These are phyloP conservation scores for Suhomyces bolitotheri DNA, from an alignment of 1,139 yeast genomes.

Conservation along the genomic window DNA sequence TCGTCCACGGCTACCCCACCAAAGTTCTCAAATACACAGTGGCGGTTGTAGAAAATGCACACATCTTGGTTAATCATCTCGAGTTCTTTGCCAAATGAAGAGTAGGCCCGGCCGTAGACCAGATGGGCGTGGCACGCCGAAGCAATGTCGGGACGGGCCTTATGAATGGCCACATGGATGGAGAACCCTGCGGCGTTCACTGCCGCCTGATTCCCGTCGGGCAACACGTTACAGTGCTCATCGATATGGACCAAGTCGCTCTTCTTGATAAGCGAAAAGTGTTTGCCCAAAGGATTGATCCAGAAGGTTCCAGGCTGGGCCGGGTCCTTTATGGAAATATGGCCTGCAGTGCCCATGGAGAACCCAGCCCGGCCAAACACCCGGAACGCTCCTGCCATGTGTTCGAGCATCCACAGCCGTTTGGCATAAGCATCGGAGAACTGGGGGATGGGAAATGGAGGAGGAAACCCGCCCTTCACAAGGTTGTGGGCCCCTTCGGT, in stretches of 20 bases:
- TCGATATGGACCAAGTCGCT: conserved; percentile 78
- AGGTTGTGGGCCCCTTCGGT: conserved; percentile 50
- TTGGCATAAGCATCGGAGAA: conserved; percentile 52
- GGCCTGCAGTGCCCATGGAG: conserved; percentile 81
- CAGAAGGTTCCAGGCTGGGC: conserved; percentile 70
- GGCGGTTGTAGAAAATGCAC: conserved; percentile 65
- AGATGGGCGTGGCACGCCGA: conserved; percentile 87
- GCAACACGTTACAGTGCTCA: conserved; percentile 63
- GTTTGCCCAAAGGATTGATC: conserved; percentile 78
- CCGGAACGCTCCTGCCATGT: conserved; percentile 82
- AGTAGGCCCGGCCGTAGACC: conserved; percentile 70
- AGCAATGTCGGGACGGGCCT: conserved; percentile 73
- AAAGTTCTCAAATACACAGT: conserved; percentile 64
- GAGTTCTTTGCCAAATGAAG: conserved; percentile 67
- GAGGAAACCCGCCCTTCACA: conserved; percentile 48
- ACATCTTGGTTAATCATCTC: conserved; percentile 83
- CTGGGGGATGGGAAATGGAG: conserved; percentile 52
- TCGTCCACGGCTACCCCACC: conserved; percentile 80
- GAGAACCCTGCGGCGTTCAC: conserved; percentile 81
- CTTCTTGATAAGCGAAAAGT: conserved; percentile 67
- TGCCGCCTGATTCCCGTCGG: conserved; percentile 64
- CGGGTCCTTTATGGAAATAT: conserved; percentile 78
- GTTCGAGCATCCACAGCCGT: conserved; percentile 66
- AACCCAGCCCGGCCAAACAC: conserved; percentile 72
- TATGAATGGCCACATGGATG: conserved; percentile 75